Conservation (phyloP, 441 rosid genomes). For the Populus tomentosa region DNA sequence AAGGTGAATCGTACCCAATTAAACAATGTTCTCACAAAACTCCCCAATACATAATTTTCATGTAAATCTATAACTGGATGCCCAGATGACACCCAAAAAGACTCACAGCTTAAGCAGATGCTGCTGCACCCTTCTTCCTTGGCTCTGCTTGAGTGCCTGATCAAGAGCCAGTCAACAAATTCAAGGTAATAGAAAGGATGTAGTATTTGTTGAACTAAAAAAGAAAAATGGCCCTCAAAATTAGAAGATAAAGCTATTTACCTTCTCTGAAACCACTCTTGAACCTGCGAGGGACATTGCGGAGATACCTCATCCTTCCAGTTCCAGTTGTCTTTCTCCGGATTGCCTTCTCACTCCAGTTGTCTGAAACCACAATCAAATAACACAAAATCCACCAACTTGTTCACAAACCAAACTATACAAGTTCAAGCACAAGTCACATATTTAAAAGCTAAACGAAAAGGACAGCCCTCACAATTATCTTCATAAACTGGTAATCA, state of each 20-base stretch:
- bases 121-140: conserved; percentile 57
- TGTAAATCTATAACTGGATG: conserved; percentile 16
- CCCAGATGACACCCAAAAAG: conserved; percentile 10
- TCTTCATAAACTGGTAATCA: background rate
- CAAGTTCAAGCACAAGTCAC: background rate
- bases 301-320: conserved; percentile 92
- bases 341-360: conserved; percentile 91
- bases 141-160: conserved; percentile 72
- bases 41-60: conserved; percentile 9
- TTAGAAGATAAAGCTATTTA: conserved; percentile 2
- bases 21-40: conserved; percentile 19
- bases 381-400: background rate
- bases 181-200: background rate
- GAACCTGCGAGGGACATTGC: conserved; percentile 78
- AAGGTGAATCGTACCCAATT: background rate
- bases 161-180: background rate
- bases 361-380: conserved; percentile 33
- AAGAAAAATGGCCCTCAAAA: no score
- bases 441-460: no score
- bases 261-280: conserved; percentile 95
- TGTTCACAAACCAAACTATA: background rate
- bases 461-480: background rate
- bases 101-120: conserved; percentile 43
- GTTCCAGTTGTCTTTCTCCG: conserved; percentile 89
- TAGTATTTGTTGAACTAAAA: background rate